A percentile compares a stretch with the other conserved stretches of the same genome.
phyloP scores from a whole-genome alignment of 345 rosid species.

The Murraya paniculata region DNA sequence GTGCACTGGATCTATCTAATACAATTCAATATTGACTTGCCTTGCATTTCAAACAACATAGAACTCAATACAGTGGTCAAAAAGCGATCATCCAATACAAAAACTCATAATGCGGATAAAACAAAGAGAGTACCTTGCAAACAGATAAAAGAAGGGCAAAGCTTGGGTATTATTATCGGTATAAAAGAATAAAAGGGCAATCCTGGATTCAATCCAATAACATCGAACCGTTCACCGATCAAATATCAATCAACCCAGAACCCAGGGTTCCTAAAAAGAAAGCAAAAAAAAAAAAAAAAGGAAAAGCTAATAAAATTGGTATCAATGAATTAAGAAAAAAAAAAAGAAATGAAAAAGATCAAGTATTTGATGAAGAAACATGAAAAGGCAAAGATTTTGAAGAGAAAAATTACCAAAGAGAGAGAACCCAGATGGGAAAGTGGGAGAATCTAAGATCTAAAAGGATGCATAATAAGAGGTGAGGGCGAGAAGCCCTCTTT shows the following conservation, averaged over 20 bases:
- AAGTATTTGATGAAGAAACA: conserved; percentile 23
- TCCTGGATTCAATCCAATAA: conserved; percentile 47
- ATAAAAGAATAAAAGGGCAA: conserved; percentile 28
- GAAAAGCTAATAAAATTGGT: not conserved
- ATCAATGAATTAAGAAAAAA: conserved; percentile 10
- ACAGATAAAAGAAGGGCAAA: conserved; percentile 16
- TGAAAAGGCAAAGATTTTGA: conserved; percentile 3
- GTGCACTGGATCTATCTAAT: conserved; percentile 26
- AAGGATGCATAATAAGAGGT: conserved; percentile 43
- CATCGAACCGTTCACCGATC: conserved; percentile 32
- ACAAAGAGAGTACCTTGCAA: conserved; percentile 40
- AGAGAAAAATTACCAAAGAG: conserved; percentile 18
- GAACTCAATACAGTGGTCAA: conserved; percentile 7
- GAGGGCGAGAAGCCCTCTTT: conserved; percentile 61
- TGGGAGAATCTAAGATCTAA: conserved; percentile 36
- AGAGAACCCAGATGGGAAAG: conserved; percentile 37
- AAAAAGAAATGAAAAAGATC: conserved; percentile 14
- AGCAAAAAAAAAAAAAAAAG: conserved; percentile 1
- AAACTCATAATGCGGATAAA: conserved; percentile 40
- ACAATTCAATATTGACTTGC: conserved; percentile 15
- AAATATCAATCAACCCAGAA: conserved; percentile 44
- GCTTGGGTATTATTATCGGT: conserved; percentile 26
- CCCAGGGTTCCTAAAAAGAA: conserved; percentile 41
- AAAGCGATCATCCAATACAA: conserved; percentile 20
- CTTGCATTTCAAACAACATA: conserved; percentile 9